Evolutionary conservation across 2,329 filamentous ascomycete species (phyloP), one percentile per base, ranked within the genome.

Genomic region (Colletotrichum somersetense): DNA sequence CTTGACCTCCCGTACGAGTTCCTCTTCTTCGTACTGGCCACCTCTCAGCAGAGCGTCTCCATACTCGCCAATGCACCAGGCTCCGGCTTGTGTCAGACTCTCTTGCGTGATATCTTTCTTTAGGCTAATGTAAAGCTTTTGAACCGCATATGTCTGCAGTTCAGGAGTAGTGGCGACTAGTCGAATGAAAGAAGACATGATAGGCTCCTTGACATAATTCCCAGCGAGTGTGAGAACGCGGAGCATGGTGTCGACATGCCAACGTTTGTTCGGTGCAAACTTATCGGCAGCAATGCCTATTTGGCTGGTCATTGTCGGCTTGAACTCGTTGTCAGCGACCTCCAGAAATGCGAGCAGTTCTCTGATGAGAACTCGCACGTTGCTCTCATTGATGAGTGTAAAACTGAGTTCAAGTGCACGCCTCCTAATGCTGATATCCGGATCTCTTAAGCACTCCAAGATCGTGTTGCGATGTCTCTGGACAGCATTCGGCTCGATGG

Each of bases 51-150:
- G 87, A 26, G 93, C 90, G 81, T 99, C 96, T 16, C 94, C 96
- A 79, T 95, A 99, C 83, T 99, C 96, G 79, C 97, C 96, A 80
- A 99, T 97, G 66, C 96, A 97, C 96, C 96, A 99, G 8, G 96
- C 92, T 48, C 94, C 96, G 62, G 96, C 95, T 74, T 98, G 89
- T 11, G 95, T 98, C 74, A 99, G 85, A 75, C 95, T 97, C 82
- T 99, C 97, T 80, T 99, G 96, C 2, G 96, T 98, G 77, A 99
- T 98, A 77, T 99, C 96, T 75, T 97, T 96, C 81, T 96, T 97
- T 67, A 99, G 85, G 73, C 93, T 93, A 26, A 91, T 87, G 80
- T 98, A 99, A 8, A 99, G 87, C 81, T 98, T 99, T 79, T 98
- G 96, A 5, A 96, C 96, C 1, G 95, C 95, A 79, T 99, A 99